Percentiles rank a stretch among this genome's conserved stretches.
Evolutionary conservation across 202 grass and related monocot species (phyloP).

Genomic region (Carex arenaria): DNA sequence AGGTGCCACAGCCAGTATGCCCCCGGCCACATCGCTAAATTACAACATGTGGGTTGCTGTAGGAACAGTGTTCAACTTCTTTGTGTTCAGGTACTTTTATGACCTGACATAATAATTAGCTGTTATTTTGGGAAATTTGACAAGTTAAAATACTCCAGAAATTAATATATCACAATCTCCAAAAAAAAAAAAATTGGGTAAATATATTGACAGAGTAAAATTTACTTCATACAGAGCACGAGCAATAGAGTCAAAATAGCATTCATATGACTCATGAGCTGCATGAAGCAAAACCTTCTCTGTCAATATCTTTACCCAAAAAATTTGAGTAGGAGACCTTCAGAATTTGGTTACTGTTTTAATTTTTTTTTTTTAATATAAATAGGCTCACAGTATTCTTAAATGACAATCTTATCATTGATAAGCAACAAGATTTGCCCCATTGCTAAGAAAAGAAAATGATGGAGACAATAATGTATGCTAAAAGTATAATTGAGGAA

Average conservation of each 20-base stretch:
- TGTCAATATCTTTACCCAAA: background rate
- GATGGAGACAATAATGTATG: background rate
- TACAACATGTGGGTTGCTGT: conserved; percentile 62
- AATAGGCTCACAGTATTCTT: background rate
- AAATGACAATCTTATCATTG: background rate
- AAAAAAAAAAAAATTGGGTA: background rate
- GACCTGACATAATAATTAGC: background rate
- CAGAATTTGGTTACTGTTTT: background rate
- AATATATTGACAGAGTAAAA: no score
- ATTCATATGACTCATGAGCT: no score
- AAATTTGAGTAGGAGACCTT: no score
- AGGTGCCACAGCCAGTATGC: conserved; percentile 71
- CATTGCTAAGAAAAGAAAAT: background rate
- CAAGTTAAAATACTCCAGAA: background rate
- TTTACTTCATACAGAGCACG: no score
- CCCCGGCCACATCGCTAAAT: conserved; percentile 65
- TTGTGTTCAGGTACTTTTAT: conserved; percentile 35
- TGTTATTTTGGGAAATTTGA: background rate
- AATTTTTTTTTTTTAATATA: background rate
- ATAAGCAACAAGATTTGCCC: background rate
- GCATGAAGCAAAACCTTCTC: no score
- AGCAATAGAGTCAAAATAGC: no score
- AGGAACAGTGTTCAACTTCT: conserved; percentile 79
- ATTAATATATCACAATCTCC: background rate
- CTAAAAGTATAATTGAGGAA: background rate